phyloP scores from a whole-genome alignment of 805 yeast species.

The Saturnispora kantuleensis region DNA sequence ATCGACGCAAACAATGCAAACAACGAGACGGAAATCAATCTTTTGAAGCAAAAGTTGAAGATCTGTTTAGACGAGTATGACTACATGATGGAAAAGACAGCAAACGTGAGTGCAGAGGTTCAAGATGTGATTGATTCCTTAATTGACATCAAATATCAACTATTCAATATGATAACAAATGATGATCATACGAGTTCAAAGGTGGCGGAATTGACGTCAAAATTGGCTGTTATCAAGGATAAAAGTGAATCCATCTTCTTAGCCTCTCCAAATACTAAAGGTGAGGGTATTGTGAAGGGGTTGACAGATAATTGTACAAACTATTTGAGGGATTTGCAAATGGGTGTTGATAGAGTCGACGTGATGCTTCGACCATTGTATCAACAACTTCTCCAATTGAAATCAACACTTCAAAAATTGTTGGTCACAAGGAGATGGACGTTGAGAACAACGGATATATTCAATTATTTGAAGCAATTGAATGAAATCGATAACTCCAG shows the following conservation, averaged over 20 bases:
- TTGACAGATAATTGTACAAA: slow-evolving; percentile 77
- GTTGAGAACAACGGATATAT: slow-evolving; percentile 88
- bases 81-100: slow-evolving; percentile 46
- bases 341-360: slow-evolving; percentile 37
- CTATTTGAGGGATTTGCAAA: slow-evolving; percentile 55
- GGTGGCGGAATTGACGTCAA: slow-evolving; percentile 12
- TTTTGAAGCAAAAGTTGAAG: slow-evolving; percentile 56
- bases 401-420: slow-evolving; percentile 68
- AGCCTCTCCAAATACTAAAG: slow-evolving; percentile 19
- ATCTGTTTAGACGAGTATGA: slow-evolving; percentile 51
- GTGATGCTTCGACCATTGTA: slow-evolving; percentile 50
- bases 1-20: slow-evolving; percentile 35
- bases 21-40: slow-evolving; percentile 24
- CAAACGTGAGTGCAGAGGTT: slow-evolving; percentile 42
- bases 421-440: slow-evolving; percentile 96
- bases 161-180: slow-evolving; percentile 44
- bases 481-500: slow-evolving; percentile 67
- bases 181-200: slow-evolving; percentile 19
- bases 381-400: slow-evolving; percentile 51
- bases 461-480: slow-evolving; percentile 66
- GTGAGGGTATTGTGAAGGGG: slow-evolving; percentile 52
- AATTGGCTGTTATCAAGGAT: slow-evolving; percentile 18
- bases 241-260: slow-evolving; percentile 17
- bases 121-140: slow-evolving; percentile 47
- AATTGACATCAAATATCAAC: slow-evolving; percentile 50